Evolutionary conservation across 1,139 yeast genomes (phyloP).

Genomic region (Nematodospora anomalae): DNA sequence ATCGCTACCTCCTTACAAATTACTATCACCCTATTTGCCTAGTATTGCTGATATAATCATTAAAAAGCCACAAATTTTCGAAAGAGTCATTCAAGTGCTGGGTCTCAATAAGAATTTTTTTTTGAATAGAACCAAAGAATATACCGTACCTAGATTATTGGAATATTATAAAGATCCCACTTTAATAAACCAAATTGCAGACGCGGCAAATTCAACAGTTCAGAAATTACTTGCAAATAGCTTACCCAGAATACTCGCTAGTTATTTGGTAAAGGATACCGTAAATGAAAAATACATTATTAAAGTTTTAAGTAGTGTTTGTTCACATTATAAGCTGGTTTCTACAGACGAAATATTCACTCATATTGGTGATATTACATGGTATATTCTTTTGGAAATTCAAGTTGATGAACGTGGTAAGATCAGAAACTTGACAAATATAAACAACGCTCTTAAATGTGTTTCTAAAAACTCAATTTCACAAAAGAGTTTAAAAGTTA

Average conservation of each 20-base stretch:
- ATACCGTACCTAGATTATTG: conserved; percentile 75
- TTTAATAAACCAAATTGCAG: conserved; percentile 55
- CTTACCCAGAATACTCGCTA: conserved; percentile 42
- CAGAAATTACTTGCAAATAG: conserved; percentile 36
- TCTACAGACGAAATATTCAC: conserved; percentile 46
- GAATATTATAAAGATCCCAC: conserved; percentile 59
- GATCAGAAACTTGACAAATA: conserved; percentile 31
- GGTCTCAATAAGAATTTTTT: conserved; percentile 64
- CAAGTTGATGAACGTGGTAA: conserved; percentile 30
- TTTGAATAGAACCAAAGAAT: conserved; percentile 65
- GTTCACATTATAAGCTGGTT: conserved; percentile 41
- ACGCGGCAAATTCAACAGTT: conserved; percentile 34
- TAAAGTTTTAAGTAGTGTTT: conserved; percentile 54
- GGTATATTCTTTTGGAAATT: conserved; percentile 42
- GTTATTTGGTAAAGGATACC: conserved; percentile 38
- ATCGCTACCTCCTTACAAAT: conserved; percentile 60
- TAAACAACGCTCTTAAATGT: conserved; percentile 41
- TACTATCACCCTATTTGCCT: conserved; percentile 78
- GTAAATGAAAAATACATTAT: conserved; percentile 53
- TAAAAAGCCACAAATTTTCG: conserved; percentile 57
- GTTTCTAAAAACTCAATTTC: conserved; percentile 33
- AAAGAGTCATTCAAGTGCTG: conserved; percentile 61
- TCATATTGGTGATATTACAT: conserved; percentile 43
- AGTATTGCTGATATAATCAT: conserved; percentile 69
- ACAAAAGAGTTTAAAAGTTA: conserved; percentile 12